Evolutionary conservation across 2,329 filamentous ascomycete species (phyloP), one percentile per base, ranked within the genome.

Genomic region (Aspergillus ruber): DNA sequence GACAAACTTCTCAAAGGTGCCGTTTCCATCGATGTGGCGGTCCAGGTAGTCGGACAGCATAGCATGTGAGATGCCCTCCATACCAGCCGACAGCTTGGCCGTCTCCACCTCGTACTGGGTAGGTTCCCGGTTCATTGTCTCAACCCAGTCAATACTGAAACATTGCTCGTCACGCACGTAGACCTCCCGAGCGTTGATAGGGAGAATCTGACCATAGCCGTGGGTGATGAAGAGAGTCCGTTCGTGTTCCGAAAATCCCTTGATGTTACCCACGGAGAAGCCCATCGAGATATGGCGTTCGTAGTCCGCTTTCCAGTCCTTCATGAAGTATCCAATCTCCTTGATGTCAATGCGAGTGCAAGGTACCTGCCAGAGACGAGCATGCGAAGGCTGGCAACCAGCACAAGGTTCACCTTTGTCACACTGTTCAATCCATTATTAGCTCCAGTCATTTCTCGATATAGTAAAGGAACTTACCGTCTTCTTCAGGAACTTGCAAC

Each of bases 401-500:
- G 85, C 87, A 71, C 91, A 97, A 49, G 91, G 91, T 74, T 96
- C 90, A 54, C 91, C 91, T 76, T 94, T 96, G 71, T 97, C 91
- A 66, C 91, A 97, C 67, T 70, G 42, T 17, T 32, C 27, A 13
- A 21, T 5, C 18, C 18, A 13, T 36, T 41, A 21, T 20, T 20
- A 41, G 18, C 10, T 41, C 10, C 25, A 10, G 39, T 20, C 6
- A 9, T 41, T 20, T 21, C n/a, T 6, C n/a, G 12, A 13, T 23
- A 36, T 9, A 36, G n/a, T 15, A 17, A 17, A 36, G 13, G 36
- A 8, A 52, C 67, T 60, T 60, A 71, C 67, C 43, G 91, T 96
- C 81, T 97, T 97, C 81, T 97, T 97, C 68, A 97, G 78, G 76
- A 96, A 97, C 74, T 96, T 96, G 81, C 91, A 97, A 56, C 91